Base-by-base conservation (phyloP, 805 yeast species). In the Candida ulmi region DNA sequence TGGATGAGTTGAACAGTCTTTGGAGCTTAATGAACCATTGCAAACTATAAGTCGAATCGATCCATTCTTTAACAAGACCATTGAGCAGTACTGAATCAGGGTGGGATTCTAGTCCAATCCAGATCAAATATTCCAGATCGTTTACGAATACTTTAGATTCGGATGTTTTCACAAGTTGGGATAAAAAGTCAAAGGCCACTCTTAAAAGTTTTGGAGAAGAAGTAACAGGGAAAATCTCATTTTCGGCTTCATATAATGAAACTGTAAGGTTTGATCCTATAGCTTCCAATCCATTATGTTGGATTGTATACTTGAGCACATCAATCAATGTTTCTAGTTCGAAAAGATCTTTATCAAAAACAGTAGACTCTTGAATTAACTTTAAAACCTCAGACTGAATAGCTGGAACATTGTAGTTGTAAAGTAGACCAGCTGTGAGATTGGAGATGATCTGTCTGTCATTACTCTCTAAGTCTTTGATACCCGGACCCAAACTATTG, bases 11-110 rank as follows among this genome's bases (percentile, higher is more conserved):
- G 51, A 70, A 77, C 40, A 81, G 54, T 13, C 68, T 62, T 39
- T 71, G 74, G 32, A 83, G 61, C 26, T 76, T 72, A 1, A 63
- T 55, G 41, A 84, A 74, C 93, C 93, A 84, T 12, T 67, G 71
- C 13, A 64, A 45, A 24, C 63, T 67, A 5, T 56, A 62, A 2
- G 73, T 69, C 18, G 74, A 68, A 15, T 74, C 76, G 33, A 84
- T 57, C 91, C 93, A 85, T 15, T 75, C 70, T 13, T 52, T 57
- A 11, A 85, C 65, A 35, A 83, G 62, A 3, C 61, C 57, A 23
- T 65, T 55, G 16, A 83, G 54, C 8, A 67, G 69, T 1, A 46
- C 47, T 32, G 78, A 73, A 3, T 58, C 44, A 4, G 79, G 76
- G 12, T 60, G 57, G 11, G 54, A 62, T 61, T 69, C 78, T 45